Evolutionary conservation across 1,284 basidiomycete genomes (phyloP).

Genomic region (Puccinia polysora): DNA sequence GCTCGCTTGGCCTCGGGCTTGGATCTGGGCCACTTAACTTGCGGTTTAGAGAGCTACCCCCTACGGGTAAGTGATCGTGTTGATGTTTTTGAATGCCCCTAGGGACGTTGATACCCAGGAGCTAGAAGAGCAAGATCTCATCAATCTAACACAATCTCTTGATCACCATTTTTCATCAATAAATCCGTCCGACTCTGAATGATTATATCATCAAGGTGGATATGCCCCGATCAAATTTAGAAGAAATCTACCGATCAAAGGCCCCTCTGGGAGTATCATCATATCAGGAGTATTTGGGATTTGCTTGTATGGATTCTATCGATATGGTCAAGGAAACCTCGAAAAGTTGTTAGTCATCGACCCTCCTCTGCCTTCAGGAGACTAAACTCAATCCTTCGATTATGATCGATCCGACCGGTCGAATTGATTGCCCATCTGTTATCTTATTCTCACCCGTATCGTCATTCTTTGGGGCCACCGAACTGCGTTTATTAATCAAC

Average conservation of each 20-base stretch:
- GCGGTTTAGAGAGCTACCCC: conserved; percentile 31
- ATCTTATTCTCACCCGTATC: background rate
- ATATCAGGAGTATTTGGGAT: conserved; percentile 77
- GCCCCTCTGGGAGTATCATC: conserved; percentile 79
- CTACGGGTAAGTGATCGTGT: conserved; percentile 13
- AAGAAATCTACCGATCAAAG: conserved; percentile 86
- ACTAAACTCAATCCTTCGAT: too few relatives aligned
- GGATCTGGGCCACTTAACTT: too few relatives aligned
- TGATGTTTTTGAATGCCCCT: background rate
- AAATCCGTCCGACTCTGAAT: background rate
- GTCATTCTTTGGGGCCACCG: background rate
- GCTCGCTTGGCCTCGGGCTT: too few relatives aligned
- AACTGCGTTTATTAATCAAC: background rate
- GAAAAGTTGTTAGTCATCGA: conserved; percentile 73
- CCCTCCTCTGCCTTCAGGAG: background rate
- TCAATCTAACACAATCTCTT: background rate
- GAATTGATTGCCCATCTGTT: background rate
- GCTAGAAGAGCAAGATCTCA: too few relatives aligned
- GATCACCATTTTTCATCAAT: background rate
- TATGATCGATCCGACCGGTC: background rate
- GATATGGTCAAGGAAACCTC: conserved; percentile 78
- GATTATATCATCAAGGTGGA: conserved; percentile 61
- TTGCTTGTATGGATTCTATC: conserved; percentile 88
- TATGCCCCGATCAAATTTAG: conserved; percentile 93
- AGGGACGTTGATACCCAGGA: background rate